Percentiles rank a stretch among this genome's conserved stretches.
These are phyloP conservation scores for Suillus hirtellus DNA, from an alignment of 768 basidiomycete genomes.

Conservation along the genomic window DNA sequence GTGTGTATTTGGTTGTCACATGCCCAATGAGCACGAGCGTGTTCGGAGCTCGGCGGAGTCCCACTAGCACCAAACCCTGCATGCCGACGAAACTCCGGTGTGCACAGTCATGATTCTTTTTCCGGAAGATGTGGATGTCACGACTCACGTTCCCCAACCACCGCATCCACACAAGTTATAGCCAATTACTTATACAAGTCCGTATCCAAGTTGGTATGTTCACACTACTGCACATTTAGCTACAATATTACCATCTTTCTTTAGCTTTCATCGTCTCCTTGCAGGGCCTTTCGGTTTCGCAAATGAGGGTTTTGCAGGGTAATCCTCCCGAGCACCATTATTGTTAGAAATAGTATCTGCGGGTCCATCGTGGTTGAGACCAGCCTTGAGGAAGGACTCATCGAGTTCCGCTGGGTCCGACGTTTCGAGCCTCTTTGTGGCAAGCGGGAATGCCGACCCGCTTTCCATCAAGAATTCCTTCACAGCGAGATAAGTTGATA, in stretches of 20 bases:
- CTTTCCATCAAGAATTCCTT: conserved; percentile 50
- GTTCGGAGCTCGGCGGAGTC: conserved; percentile 30
- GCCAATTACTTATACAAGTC: neutral
- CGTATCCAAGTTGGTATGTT: neutral
- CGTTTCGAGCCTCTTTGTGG: conserved; percentile 75
- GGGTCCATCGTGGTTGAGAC: conserved; percentile 44
- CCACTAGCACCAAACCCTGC: neutral
- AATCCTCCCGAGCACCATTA: conserved; percentile 19
- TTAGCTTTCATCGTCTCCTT: conserved; percentile 44
- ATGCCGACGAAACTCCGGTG: neutral
- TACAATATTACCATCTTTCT: neutral
- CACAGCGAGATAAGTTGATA: conserved; percentile 55
- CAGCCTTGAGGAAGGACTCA: conserved; percentile 57
- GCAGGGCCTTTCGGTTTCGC: conserved; percentile 70
- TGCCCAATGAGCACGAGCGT: neutral
- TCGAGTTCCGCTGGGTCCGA: conserved; percentile 76
- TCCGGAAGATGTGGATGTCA: neutral
- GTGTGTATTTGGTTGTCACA: conserved; percentile 8
- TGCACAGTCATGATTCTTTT: neutral
- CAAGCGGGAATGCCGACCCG: conserved; percentile 41
- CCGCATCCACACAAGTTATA: neutral
- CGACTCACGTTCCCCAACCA: neutral
- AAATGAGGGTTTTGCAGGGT: conserved; percentile 47
- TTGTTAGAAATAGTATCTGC: conserved; percentile 11
- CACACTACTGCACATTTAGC: neutral